Evolutionary conservation across 148 eudicot genomes (phyloP).

Genomic region (Chenopodium berlandieri): DNA sequence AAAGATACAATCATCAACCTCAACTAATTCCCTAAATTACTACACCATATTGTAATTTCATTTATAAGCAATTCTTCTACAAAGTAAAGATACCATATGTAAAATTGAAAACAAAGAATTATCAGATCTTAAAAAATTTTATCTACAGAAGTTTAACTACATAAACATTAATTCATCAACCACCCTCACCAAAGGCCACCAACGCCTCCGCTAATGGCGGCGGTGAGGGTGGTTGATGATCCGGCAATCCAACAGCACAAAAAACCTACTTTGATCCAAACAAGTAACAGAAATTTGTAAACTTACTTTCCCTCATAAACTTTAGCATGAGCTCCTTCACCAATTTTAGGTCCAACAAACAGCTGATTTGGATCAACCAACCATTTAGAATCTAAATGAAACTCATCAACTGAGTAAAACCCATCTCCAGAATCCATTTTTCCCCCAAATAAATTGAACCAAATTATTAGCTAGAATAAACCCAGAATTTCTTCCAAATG

Average conservation of each 20-base stretch:
- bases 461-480: neutral
- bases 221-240: neutral
- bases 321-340: constrained; percentile 58
- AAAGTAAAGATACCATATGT: neutral
- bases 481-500: constrained; percentile 5
- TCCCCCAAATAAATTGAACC: constrained; percentile 16
- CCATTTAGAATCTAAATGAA: constrained; percentile 41
- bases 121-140: neutral
- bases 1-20: neutral
- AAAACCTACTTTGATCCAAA: constrained; percentile 1
- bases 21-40: constrained; percentile 6
- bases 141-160: neutral
- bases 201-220: neutral
- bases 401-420: constrained; percentile 38
- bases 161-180: neutral
- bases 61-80: neutral
- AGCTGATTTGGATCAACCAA: constrained; percentile 50
- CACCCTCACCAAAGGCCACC: neutral
- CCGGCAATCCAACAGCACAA: no score
- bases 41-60: constrained; percentile 6
- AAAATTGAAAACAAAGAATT: neutral
- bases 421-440: constrained; percentile 39
- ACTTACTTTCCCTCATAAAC: constrained; percentile 55
- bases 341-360: constrained; percentile 51
- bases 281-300: neutral